These are phyloP conservation scores for Mariannaea sp. DNA, from an alignment of 2,329 filamentous ascomycete genomes.

Conservation along the genomic window DNA sequence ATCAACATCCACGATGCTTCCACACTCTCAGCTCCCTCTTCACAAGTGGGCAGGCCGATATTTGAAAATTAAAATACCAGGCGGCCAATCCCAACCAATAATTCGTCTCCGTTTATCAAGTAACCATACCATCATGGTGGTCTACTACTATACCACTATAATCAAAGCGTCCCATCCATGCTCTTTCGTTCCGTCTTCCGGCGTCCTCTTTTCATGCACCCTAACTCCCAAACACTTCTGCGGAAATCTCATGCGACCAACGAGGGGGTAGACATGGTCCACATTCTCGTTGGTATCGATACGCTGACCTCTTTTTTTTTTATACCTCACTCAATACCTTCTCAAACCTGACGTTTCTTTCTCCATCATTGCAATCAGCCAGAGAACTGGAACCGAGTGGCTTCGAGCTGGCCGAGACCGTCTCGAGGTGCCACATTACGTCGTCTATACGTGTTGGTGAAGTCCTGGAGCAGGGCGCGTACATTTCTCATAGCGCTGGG, in stretches of 20 bases:
- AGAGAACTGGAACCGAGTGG: conserved; percentile 82
- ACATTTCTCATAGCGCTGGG: conserved; percentile 72
- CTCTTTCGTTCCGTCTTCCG: neutral
- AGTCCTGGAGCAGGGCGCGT: conserved; percentile 86
- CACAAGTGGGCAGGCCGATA: neutral
- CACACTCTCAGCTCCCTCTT: neutral
- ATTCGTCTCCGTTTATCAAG: neutral
- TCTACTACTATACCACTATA: neutral
- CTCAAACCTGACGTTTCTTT: conserved; percentile 5
- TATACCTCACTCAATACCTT: conserved; percentile 13
- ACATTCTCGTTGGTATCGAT: conserved; percentile 3
- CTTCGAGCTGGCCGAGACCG: conserved; percentile 85
- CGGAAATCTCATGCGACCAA: neutral
- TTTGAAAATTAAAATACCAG: conserved; percentile 4
- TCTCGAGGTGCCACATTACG: conserved; percentile 95
- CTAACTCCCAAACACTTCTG: neutral
- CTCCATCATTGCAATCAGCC: conserved; percentile 36
- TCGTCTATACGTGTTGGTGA: conserved; percentile 91
- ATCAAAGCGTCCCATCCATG: neutral
- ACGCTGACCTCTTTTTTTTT: conserved; percentile 9
- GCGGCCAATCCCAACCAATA: neutral
- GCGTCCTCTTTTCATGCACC: neutral
- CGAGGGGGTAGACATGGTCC: neutral
- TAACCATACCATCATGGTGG: conserved; percentile 1
- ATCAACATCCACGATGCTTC: neutral